Base-by-base conservation (phyloP, 1,139 yeast species). In the Nakaseomyces nivariensis region DNA sequence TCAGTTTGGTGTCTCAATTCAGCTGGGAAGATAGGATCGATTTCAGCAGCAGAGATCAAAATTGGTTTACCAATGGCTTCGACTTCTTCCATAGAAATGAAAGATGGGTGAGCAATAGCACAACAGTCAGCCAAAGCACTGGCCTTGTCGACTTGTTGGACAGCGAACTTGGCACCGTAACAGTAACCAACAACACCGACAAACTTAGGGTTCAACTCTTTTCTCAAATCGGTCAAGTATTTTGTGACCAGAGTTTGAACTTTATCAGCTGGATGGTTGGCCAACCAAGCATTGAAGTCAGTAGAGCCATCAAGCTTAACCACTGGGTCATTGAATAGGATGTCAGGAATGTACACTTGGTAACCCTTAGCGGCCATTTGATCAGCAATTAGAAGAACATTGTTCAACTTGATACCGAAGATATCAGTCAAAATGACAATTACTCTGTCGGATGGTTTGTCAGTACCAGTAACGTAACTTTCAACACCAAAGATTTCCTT, bases 41-140 rank as follows among this genome's bases (percentile, higher is more conserved):
- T 67, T 67, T 85, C 87, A 45, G 95, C 92, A 52, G 86, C 87
- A 37, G 85, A 73, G 54, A 88, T 80, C 54, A 81, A 55, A 31
- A 88, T 45, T 29, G 96, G 95, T 55, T 74, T 77, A 13, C 13
- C 33, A 54, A 87, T 66, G 3, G 72, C 77, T 46, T 72, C 76
- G 48, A 86, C 74, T 58, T 85, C 94, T 31, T 80, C 88, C 32
- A 76, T 73, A 8, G 74, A 52, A 34, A 85, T 82, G 52, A 81
- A 74, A 1, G 94, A 82, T 10, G 96, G 96, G 66, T 89, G 96
- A 11, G 90, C 92, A 52, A 77, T 66, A 8, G 90, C 94, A 57
- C 77, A 88, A 33, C 74, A 84, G 53, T 80, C 76, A 11, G 71
- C 69, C 11, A 67, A 57, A 25, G 82, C 82, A 27, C 62, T 70